phyloP scores from a whole-genome alignment of 1,284 basidiomycete genomes.

The Rhodotorula sp. region DNA sequence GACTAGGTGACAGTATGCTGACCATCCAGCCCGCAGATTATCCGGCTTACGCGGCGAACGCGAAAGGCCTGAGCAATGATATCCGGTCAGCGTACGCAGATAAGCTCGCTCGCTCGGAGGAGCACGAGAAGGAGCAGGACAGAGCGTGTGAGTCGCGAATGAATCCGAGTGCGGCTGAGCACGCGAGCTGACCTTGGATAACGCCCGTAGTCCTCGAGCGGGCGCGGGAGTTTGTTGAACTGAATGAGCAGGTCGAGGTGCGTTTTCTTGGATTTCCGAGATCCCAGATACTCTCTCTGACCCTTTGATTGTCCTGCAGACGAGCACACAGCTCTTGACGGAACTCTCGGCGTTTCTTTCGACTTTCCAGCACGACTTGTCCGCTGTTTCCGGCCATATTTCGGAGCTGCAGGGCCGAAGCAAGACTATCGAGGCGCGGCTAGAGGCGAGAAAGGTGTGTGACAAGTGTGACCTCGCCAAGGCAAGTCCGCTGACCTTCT shows the following conservation, averaged over 20 bases:
- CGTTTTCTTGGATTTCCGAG: no score
- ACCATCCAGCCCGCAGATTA: conserved; percentile 17
- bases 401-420: conserved; percentile 85
- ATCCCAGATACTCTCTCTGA: neutral
- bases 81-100: conserved; percentile 33
- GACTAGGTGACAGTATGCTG: no score
- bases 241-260: conserved; percentile 76
- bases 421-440: conserved; percentile 78
- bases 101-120: conserved; percentile 3
- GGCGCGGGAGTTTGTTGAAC: conserved; percentile 69
- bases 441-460: conserved; percentile 73
- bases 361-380: conserved; percentile 90
- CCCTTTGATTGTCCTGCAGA: conserved; percentile 46
- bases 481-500: conserved; percentile 10
- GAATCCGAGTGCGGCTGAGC: no score
- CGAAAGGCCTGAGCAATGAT: conserved; percentile 26
- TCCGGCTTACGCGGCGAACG: conserved; percentile 24
- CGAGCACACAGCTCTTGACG: conserved; percentile 73
- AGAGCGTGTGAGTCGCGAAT: conserved; percentile 33
- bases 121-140: conserved; percentile 25
- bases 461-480: neutral
- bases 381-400: conserved; percentile 91
- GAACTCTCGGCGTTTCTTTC: conserved; percentile 86
- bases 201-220: conserved; percentile 35
- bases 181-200: neutral